A percentile compares a stretch with the other conserved stretches of the same genome.
Evolutionary conservation across 73 alveolate species (phyloP).

Genomic region (Stentor coeruleus): DNA sequence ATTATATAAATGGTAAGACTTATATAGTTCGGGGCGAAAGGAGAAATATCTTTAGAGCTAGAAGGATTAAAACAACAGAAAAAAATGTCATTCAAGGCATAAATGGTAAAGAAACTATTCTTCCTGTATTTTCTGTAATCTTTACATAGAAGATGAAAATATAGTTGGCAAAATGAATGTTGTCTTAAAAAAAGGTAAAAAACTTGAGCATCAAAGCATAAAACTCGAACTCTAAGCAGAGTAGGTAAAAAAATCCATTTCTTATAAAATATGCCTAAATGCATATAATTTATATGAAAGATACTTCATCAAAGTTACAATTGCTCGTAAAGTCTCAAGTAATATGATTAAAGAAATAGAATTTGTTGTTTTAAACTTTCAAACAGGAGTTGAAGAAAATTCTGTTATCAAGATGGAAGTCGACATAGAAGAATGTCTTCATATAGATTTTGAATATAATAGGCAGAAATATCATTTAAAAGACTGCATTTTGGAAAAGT

Average conservation of each 20-base stretch:
- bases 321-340: conserved; percentile 28
- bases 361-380: conserved; percentile 67
- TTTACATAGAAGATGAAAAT: conserved; percentile 66
- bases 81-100: conserved; percentile 46
- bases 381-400: conserved; percentile 53
- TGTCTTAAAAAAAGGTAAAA: conserved; percentile 48
- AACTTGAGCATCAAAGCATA: conserved; percentile 81
- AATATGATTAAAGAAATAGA: conserved; percentile 71
- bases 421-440: conserved; percentile 98
- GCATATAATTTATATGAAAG: conserved; percentile 35
- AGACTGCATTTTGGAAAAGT: conserved; percentile 94
- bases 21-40: neutral
- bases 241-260: conserved; percentile 21
- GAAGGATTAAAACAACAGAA: conserved; percentile 43
- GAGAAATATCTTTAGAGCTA: neutral
- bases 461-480: conserved; percentile 88
- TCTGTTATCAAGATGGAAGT: conserved; percentile 82
- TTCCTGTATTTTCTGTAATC: conserved; percentile 51
- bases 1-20: conserved; percentile 1
- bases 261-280: conserved; percentile 53
- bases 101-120: conserved; percentile 35
- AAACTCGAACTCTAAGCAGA: conserved; percentile 80
- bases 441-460: conserved; percentile 97
- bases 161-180: conserved; percentile 67
- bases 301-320: neutral